Percentiles rank a stretch among this genome's conserved stretches.
Conservation (phyloP, 768 basidiomycete genomes). For the Holtermannia corniformis region DNA sequence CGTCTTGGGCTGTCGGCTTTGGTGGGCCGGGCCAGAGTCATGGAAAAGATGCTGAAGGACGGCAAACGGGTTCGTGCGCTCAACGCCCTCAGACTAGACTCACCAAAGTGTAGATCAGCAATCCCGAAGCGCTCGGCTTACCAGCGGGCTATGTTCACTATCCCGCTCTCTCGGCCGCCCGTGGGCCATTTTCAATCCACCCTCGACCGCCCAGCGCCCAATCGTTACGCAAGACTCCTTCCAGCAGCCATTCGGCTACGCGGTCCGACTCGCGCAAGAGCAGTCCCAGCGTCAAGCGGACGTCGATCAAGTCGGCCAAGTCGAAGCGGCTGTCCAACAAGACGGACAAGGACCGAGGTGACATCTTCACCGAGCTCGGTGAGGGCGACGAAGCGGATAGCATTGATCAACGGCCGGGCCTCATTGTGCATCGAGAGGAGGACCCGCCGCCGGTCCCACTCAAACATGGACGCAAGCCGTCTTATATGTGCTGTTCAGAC, state of each 20-base stretch:
- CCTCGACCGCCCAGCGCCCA: not conserved
- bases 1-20: not conserved
- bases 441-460: not conserved
- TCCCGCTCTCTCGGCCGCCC: not conserved
- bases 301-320: not conserved
- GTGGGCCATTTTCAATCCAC: not conserved
- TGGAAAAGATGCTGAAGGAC: not conserved
- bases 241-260: not conserved
- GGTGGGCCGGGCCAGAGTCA: not conserved
- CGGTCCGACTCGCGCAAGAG: not conserved
- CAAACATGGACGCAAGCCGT: not conserved
- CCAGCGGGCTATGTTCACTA: not conserved
- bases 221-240: not conserved
- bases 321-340: not conserved
- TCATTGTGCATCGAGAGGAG: not conserved
- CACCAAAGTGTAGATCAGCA: not conserved
- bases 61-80: not conserved
- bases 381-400: not conserved
- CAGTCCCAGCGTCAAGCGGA: not conserved
- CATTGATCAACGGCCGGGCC: too few species aligned
- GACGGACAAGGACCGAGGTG: not conserved
- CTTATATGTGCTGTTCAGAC: not conserved
- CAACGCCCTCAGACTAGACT: too few species aligned
- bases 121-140: not conserved
- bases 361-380: not conserved